phyloP scores from a whole-genome alignment of 768 basidiomycete species.

The Termitomyces sp. region DNA sequence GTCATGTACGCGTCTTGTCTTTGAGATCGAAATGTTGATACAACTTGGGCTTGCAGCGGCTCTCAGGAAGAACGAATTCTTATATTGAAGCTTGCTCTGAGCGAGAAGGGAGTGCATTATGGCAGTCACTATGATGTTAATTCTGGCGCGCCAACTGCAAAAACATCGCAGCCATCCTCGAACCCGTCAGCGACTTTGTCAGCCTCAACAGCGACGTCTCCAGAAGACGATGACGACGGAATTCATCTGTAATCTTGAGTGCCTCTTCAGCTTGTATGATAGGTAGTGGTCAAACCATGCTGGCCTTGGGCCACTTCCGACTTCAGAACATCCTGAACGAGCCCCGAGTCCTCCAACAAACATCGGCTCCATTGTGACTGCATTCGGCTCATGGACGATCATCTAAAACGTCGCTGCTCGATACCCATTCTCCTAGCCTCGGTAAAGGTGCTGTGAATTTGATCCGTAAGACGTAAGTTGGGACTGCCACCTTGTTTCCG shows the following conservation, averaged over 20 bases:
- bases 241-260: conserved; percentile 22
- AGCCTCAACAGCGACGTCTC: background rate
- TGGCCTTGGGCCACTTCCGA: background rate
- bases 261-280: conserved; percentile 7
- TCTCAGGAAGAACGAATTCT: conserved; percentile 77
- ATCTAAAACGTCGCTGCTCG: background rate
- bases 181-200: background rate
- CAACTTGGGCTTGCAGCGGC: conserved; percentile 41
- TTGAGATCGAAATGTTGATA: conserved; percentile 6
- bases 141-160: background rate
- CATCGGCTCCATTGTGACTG: background rate
- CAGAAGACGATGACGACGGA: conserved; percentile 16
- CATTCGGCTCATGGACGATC: background rate
- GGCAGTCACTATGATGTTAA: conserved; percentile 47
- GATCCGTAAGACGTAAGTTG: background rate
- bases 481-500: too few species aligned
- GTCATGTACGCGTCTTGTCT: conserved; percentile 56
- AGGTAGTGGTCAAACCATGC: conserved; percentile 1
- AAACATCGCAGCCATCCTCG: conserved; percentile 1
- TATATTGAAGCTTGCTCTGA: conserved; percentile 65
- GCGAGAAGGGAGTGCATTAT: conserved; percentile 54
- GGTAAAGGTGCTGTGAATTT: background rate
- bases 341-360: background rate
- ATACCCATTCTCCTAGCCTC: too few species aligned
- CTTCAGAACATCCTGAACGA: background rate